These are phyloP conservation scores for Paragyromitra xinjiangensis DNA, from an alignment of 495 filamentous ascomycete species.

Conservation along the genomic window DNA sequence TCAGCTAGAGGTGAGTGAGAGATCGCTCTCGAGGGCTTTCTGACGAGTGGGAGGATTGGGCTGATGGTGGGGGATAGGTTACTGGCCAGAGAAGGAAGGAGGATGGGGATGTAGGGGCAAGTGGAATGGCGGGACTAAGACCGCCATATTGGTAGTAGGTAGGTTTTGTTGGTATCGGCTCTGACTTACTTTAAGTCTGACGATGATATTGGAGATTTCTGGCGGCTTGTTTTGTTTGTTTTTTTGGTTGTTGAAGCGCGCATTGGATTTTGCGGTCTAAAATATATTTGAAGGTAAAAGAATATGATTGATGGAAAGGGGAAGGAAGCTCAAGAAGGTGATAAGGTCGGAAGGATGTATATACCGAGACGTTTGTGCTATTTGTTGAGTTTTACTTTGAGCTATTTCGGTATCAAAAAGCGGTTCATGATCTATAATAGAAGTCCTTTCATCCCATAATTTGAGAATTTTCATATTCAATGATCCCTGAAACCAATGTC, in stretches of 20 bases:
- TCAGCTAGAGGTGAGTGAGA: conserved; percentile 76
- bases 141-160: conserved; percentile 70
- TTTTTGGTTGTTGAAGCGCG: conserved; percentile 26
- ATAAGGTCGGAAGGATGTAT: conserved; percentile 30
- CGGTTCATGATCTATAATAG: conserved; percentile 19
- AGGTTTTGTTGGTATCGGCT: neutral
- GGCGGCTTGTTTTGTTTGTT: conserved; percentile 22
- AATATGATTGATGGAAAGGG: conserved; percentile 14
- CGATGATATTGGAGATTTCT: conserved; percentile 13
- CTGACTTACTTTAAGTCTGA: neutral
- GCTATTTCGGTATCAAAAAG: neutral
- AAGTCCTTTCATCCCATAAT: conserved; percentile 5
- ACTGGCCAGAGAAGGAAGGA: conserved; percentile 81
- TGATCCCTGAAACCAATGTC: neutral
- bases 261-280: conserved; percentile 22
- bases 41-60: conserved; percentile 5
- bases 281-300: conserved; percentile 13
- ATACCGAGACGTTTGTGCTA: conserved; percentile 33
- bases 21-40: conserved; percentile 34
- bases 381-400: conserved; percentile 7
- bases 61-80: conserved; percentile 61
- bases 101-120: conserved; percentile 65
- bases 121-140: conserved; percentile 73
- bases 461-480: neutral
- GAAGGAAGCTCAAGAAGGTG: neutral